phyloP scores from a whole-genome alignment of 495 filamentous ascomycete genomes.

The Peziza echinospora region DNA sequence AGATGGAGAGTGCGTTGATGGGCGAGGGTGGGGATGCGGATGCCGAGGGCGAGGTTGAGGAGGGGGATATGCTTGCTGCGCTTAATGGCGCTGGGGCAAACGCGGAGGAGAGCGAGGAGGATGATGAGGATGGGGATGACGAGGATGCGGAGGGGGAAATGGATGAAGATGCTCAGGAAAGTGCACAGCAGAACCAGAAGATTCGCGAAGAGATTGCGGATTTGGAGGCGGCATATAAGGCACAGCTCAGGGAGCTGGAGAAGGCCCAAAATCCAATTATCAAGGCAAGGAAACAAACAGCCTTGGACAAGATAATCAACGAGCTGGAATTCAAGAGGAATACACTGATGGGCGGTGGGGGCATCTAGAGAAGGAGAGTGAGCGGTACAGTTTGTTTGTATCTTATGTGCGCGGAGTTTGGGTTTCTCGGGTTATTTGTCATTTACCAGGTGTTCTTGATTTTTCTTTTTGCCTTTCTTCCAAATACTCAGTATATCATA shows the following conservation, averaged over 20 bases:
- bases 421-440: no score
- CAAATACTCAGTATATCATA: no score
- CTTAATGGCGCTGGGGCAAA: background rate
- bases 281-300: constrained; percentile 10
- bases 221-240: constrained; percentile 12
- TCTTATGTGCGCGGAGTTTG: no score
- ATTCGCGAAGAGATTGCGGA: constrained; percentile 17
- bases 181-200: constrained; percentile 12
- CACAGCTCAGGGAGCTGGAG: constrained; percentile 10
- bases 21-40: constrained; percentile 26
- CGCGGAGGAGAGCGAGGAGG: constrained; percentile 4
- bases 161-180: constrained; percentile 15
- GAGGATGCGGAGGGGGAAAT: constrained; percentile 5
- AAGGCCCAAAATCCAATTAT: constrained; percentile 14
- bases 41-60: constrained; percentile 30
- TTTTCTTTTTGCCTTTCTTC: no score
- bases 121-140: constrained; percentile 10
- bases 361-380: no score
- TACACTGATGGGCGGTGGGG: background rate
- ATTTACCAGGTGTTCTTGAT: no score
- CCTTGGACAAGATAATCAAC: constrained; percentile 9
- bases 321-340: constrained; percentile 14
- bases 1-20: constrained; percentile 32
- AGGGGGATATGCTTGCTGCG: constrained; percentile 11
- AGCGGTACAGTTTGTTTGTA: no score